Percentiles rank a stretch among this genome's conserved stretches.
Conservation (phyloP, 768 basidiomycete genomes). For the Pulveroboletus frians region DNA sequence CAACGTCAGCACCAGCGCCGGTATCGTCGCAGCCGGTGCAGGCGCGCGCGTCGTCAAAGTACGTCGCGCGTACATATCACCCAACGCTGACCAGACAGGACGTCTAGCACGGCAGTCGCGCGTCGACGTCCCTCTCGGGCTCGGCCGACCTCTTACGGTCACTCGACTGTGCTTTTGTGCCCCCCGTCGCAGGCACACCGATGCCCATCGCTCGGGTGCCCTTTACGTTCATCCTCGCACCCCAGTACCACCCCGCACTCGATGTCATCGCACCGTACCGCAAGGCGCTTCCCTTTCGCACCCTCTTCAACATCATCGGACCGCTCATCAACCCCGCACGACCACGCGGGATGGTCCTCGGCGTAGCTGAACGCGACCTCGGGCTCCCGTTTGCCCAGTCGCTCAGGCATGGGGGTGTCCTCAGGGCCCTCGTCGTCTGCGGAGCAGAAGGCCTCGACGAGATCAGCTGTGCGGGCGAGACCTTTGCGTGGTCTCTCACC, state of each 20-base stretch:
- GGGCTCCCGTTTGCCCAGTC: slow-evolving; percentile 78
- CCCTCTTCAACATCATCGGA: slow-evolving; percentile 93
- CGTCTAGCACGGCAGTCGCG: slow-evolving; percentile 78
- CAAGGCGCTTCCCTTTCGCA: slow-evolving; percentile 85
- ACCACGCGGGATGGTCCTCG: slow-evolving; percentile 86
- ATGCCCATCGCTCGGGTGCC: slow-evolving; percentile 58
- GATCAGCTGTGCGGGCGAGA: slow-evolving; percentile 90
- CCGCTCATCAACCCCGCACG: slow-evolving; percentile 89
- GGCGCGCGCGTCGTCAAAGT: slow-evolving; percentile 94
- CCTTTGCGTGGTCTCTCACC: slow-evolving; percentile 73
- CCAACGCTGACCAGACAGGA: background rate
- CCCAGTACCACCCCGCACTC: slow-evolving; percentile 87
- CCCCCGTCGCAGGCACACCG: slow-evolving; percentile 44
- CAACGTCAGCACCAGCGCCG: slow-evolving; percentile 95
- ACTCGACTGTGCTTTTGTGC: slow-evolving; percentile 70
- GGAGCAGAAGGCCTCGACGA: slow-evolving; percentile 91
- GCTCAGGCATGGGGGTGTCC: slow-evolving; percentile 65
- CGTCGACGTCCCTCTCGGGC: slow-evolving; percentile 91
- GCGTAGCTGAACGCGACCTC: slow-evolving; percentile 78
- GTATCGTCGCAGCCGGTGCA: slow-evolving; percentile 89
- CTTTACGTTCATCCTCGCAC: slow-evolving; percentile 91
- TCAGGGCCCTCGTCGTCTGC: slow-evolving; percentile 87
- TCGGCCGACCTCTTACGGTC: slow-evolving; percentile 89
- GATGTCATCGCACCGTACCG: slow-evolving; percentile 80
- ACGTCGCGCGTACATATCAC: too few relatives aligned